Base-by-base conservation (phyloP, 495 filamentous ascomycete genomes). In the Xylaria flabelliformis region DNA sequence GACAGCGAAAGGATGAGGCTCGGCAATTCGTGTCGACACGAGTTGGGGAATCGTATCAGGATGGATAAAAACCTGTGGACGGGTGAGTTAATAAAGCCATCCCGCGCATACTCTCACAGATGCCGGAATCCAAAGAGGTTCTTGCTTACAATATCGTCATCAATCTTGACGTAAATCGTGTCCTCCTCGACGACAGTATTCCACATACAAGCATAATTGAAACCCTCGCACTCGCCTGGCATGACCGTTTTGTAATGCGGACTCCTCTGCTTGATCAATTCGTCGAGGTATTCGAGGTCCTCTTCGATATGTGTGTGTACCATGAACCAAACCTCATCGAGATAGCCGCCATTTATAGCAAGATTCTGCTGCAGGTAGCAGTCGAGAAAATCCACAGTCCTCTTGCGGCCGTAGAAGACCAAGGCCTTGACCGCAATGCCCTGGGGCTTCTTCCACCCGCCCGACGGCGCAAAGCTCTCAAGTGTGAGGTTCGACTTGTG, bases 281-380 rank as follows among this genome's bases (percentile, higher is more conserved):
- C 69, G 7, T 81, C 59, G 7, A 89, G 80, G 80, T 84, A 88
- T 50, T 81, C 72, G 21, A 88, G 75, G 72, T 87, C 83, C 50
- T 77, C 75, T 19, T 81, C 62, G 46, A 86, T 82, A 26, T 82
- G 75, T 7, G 85, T 89, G 66, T 85, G 83, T n/a, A 83, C 81
- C 67, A 88, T 78, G 71, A 88, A 89, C 46, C 85, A 77, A 34
- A 89, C 85, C 59, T 85, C 82, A 65, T 90, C 86, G 13, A 89
- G 80, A 59, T 85, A 82, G 6, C 88, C 88, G 48, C 83, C 82
- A 64, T 89, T 87, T 1, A 78, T 75, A 46, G 79, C 82, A 15
- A 90, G 75, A 65, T 90, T 90, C 77, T 82, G 82, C 82, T 86
- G 81, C 36, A 89, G 71, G 71, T 89, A 89, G 71, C 87, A 88